A percentile compares a stretch with the other conserved stretches of the same genome.
These are phyloP conservation scores for Guadua angustifolia DNA, from an alignment of 176 grass and related monocot species.

Conservation along the genomic window DNA sequence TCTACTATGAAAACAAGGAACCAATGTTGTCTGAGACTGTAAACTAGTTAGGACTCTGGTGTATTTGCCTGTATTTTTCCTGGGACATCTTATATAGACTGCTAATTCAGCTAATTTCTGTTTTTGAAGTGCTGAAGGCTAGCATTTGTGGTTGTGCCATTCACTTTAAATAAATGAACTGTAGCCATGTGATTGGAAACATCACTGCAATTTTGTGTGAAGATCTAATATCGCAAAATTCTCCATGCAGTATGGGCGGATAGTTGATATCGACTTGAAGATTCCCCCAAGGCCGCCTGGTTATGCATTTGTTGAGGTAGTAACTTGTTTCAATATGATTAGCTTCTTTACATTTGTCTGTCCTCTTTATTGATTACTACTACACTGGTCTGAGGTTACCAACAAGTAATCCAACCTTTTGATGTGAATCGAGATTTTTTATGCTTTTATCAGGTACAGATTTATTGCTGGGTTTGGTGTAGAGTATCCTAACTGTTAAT, in stretches of 20 bases:
- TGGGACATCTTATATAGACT: background rate
- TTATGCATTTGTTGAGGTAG: slow-evolving; percentile 88
- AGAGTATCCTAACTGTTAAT: background rate
- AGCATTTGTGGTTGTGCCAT: background rate
- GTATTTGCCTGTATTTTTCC: background rate
- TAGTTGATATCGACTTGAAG: slow-evolving; percentile 87
- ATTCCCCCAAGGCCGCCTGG: slow-evolving; percentile 78
- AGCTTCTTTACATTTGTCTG: background rate
- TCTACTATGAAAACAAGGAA: background rate
- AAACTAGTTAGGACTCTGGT: background rate
- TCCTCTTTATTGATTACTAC: background rate
- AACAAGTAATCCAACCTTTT: background rate
- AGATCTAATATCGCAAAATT: background rate
- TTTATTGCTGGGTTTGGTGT: background rate
- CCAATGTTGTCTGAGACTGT: background rate
- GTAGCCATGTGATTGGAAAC: background rate
- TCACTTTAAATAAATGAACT: background rate
- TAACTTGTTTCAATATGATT: slow-evolving; percentile 31
- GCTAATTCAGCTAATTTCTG: background rate
- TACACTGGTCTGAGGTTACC: background rate
- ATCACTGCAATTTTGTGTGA: background rate
- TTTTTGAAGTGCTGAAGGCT: background rate
- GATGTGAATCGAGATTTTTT: background rate
- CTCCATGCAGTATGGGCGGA: slow-evolving; percentile 65
- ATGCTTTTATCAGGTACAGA: background rate